These are phyloP conservation scores for Aureobasidium melanogenum DNA, from an alignment of 2,329 filamentous ascomycete genomes.

Conservation along the genomic window DNA sequence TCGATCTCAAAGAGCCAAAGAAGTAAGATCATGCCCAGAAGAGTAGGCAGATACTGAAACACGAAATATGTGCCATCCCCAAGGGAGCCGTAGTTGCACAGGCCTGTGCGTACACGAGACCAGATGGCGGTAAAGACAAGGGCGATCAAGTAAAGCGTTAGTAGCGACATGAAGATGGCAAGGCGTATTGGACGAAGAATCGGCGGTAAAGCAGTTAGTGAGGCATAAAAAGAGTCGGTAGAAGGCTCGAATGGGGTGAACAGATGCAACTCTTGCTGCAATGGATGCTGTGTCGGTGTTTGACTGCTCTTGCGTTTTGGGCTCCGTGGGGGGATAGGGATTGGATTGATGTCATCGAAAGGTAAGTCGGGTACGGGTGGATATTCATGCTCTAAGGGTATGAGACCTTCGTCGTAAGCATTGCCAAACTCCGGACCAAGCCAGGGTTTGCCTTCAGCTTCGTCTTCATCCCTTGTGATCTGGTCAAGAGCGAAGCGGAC, in stretches of 20 bases:
- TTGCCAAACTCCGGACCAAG: neutral
- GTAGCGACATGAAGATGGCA: constrained; percentile 49
- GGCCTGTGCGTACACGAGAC: constrained; percentile 52
- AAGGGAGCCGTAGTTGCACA: constrained; percentile 60
- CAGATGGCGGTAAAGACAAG: constrained; percentile 66
- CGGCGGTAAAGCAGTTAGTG: constrained; percentile 60
- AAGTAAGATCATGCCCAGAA: constrained; percentile 62
- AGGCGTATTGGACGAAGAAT: constrained; percentile 62
- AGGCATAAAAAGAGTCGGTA: constrained; percentile 20
- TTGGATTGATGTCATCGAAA: neutral
- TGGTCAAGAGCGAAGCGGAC: constrained; percentile 86
- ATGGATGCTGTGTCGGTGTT: neutral
- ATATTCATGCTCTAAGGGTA: neutral
- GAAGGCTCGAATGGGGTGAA: constrained; percentile 26
- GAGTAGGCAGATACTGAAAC: constrained; percentile 75
- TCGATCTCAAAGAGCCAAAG: constrained; percentile 71
- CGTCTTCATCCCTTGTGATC: constrained; percentile 64
- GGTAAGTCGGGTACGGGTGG: neutral
- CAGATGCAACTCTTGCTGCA: constrained; percentile 16
- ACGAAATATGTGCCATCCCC: constrained; percentile 72
- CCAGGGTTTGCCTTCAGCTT: constrained; percentile 20
- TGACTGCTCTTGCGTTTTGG: constrained; percentile 2
- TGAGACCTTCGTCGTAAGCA: neutral
- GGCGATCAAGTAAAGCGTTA: constrained; percentile 60
- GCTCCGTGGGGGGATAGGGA: constrained; percentile 4